Conservation (phyloP, 768 basidiomycete species). For the Lactarius quietus region DNA sequence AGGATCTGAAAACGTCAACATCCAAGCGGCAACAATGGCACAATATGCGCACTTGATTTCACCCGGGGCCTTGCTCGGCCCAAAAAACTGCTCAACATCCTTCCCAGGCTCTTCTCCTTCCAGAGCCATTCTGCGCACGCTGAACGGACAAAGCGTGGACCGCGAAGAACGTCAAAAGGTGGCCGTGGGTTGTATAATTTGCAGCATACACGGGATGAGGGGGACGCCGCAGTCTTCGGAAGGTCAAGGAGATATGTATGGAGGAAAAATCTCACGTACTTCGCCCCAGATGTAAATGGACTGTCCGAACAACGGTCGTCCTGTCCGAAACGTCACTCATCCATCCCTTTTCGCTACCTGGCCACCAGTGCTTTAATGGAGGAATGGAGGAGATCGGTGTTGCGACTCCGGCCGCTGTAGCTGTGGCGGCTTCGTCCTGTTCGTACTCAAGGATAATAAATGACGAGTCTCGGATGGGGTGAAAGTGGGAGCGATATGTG, state of each 20-base stretch:
- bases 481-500: conserved; percentile 86
- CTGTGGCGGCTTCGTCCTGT: conserved; percentile 30
- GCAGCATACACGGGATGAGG: conserved; percentile 53
- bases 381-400: conserved; percentile 35
- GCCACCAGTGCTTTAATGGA: conserved; percentile 58
- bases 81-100: conserved; percentile 97
- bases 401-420: conserved; percentile 4
- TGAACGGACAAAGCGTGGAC: conserved; percentile 79
- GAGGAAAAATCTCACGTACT: conserved; percentile 41
- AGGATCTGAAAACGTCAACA: conserved; percentile 46
- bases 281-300: conserved; percentile 70
- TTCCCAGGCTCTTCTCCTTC: conserved; percentile 94
- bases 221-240: conserved; percentile 76
- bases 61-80: conserved; percentile 95
- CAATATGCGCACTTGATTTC: conserved; percentile 68
- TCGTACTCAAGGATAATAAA: conserved; percentile 40
- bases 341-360: conserved; percentile 70
- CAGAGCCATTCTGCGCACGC: conserved; percentile 93
- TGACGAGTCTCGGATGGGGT: conserved; percentile 68
- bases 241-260: conserved; percentile 6
- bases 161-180: conserved; percentile 93
- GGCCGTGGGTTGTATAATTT: conserved; percentile 82
- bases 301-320: conserved; percentile 73
- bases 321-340: conserved; percentile 78
- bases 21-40: conserved; percentile 1